Evolutionary conservation across 2,329 filamentous ascomycete genomes (phyloP), one percentile per base, ranked within the genome.

Genomic region (Ceratocystis harringtonii): DNA sequence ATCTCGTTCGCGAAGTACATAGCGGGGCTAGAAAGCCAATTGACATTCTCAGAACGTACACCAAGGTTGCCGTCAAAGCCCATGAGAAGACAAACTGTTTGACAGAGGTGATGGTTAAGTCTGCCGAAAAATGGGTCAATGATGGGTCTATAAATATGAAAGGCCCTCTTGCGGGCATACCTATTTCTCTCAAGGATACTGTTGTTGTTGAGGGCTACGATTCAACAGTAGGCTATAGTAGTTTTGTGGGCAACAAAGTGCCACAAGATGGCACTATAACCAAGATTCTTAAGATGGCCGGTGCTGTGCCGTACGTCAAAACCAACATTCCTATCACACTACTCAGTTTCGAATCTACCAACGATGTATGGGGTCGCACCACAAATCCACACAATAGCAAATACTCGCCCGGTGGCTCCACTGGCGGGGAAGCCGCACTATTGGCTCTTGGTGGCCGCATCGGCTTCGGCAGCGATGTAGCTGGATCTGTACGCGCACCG

Each of bases 271-370:
- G 91, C 0, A 78, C 84, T 1, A 83, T 90, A 71, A 86, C 89
- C 25, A 82, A 81, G 65, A 75, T 97, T 52, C 79, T 96, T 63
- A 95, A 95, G 72, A 88, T 94, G 72, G 90, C 90, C 1, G 89
- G 92, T 25, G 91, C 92, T 0, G 81, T 96, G 1, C 92, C 92
- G 0, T 96, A 95, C 72, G 90, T 92, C 69, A 97, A 96, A 79
- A 96, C 92, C 0, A 94, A 94, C 68, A 74, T 95, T 1, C 92
- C 92, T 4, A 88, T 92, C 66, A 95, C 91, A 0, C 81, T 96
- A 1, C 80, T 95, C 50, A 91, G 87, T 66, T 95, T 95, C 71
- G 91, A 95, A 74, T 91, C 88, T 17, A 84, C 84, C 65, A 85
- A 85, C 71, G 81, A 82, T 68, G 78, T 96, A 22, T 97, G 92